phyloP scores from a whole-genome alignment of 352 stramenopile species.

The Thalassiosira livingstoniorum region DNA sequence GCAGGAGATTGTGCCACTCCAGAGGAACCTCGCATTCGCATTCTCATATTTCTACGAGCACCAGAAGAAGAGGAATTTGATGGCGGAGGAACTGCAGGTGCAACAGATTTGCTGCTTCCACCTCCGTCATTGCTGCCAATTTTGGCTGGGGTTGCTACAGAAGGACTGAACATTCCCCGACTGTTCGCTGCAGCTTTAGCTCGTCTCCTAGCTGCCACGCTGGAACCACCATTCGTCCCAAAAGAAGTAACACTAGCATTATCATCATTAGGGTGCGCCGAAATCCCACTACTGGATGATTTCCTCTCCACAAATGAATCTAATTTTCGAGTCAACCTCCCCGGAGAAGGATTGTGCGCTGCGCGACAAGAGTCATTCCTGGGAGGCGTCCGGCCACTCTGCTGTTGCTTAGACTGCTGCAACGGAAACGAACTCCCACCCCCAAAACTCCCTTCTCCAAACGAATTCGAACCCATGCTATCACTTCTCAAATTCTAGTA shows the following conservation, averaged over 20 bases:
- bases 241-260: background rate
- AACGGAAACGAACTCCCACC: background rate
- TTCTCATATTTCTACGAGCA: conserved; percentile 46
- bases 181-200: conserved; percentile 23
- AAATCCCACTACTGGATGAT: background rate
- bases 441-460: too few species aligned
- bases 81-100: conserved; percentile 9
- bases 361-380: background rate
- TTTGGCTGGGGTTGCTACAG: background rate
- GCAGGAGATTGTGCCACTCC: background rate
- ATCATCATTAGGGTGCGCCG: background rate
- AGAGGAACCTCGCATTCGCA: conserved; percentile 33
- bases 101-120: background rate
- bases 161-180: conserved; percentile 10
- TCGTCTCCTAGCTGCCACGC: conserved; percentile 16
- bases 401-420: background rate
- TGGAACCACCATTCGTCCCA: background rate
- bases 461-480: background rate
- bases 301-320: conserved; percentile 3
- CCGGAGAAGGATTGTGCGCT: background rate
- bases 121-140: background rate
- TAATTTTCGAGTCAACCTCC: background rate
- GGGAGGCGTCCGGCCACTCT: background rate
- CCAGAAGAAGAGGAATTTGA: conserved; percentile 8
- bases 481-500: background rate